These are phyloP conservation scores for Gastrolobium bilobum DNA, from an alignment of 306 rosid genomes.

Conservation along the genomic window DNA sequence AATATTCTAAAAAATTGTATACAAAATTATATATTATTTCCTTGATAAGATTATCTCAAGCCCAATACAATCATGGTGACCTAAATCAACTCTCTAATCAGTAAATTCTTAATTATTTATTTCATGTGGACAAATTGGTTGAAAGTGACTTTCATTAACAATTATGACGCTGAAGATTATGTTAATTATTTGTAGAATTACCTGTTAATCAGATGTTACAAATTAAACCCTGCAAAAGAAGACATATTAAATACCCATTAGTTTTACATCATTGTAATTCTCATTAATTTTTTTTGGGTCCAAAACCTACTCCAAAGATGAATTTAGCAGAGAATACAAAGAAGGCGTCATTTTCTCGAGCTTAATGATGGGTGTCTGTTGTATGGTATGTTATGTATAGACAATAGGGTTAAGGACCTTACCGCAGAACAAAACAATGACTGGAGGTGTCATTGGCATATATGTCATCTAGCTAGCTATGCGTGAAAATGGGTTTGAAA, in stretches of 20 bases:
- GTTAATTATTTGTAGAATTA: not conserved
- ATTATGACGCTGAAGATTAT: not conserved
- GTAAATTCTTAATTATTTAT: not conserved
- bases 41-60: no score
- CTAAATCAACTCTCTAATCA: not conserved
- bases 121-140: not conserved
- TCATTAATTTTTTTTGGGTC: no score
- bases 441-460: not conserved
- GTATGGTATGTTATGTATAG: no score
- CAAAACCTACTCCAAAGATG: not conserved
- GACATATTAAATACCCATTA: not conserved
- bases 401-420: not conserved
- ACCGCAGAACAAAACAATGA: not conserved
- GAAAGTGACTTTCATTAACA: not conserved
- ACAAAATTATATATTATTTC: no score
- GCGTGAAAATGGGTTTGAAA: not conserved
- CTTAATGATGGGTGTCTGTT: not conserved
- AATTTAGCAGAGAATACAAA: not conserved
- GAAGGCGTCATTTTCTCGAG: not conserved
- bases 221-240: no score
- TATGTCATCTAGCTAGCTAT: not conserved
- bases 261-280: not conserved
- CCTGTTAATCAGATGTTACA: not conserved
- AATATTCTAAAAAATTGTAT: no score
- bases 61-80: not conserved